Evolutionary conservation across 2,329 filamentous ascomycete species (phyloP), one percentile per base, ranked within the genome.

Genomic region (Hortaea werneckii): DNA sequence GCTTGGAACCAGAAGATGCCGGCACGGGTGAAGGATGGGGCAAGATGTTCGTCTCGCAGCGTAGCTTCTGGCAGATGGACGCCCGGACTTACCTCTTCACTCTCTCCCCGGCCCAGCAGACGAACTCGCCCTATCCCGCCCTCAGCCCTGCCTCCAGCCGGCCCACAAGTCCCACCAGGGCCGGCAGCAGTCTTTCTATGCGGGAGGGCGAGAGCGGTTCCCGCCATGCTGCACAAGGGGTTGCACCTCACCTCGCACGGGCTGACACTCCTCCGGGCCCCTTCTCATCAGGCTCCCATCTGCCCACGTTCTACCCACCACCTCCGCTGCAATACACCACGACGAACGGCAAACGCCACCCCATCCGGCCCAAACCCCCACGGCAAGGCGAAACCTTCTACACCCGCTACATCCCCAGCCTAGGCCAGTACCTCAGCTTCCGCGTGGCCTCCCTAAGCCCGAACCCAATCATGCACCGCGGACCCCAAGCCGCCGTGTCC

Each of bases 301-400:
- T 95, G 2, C 89, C 90, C 2, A 95, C 88, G 0, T 95, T 88
- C 67, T 95, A 87, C 55, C 89, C 89, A 2, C 88, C 89, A 0
- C 74, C 83, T 1, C 87, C 92, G 1, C 69, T 87, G 6, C 85
- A 90, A 55, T 95, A 90, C 62, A 82, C 77, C 4, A 80, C 84
- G 50, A 89, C 86, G 2, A 80, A 87, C 61, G 78, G 82, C 48
- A 72, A 89, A 40, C 82, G 88, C 0, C 92, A 98, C 60, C 92
- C 92, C 0, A 71, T 94, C 37, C 80, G 92, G 0, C 84, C 87
- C 1, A 95, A 94, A 62, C 88, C 90, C 0, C 87, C 88, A 1
- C 81, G 86, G 2, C 88, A 94, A 73, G 88, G 88, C 10, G 87
- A 95, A 58, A 80, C 86, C 0, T 90, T 98, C 58, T 98, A 98